A percentile compares a stretch with the other conserved stretches of the same genome.
phyloP scores from a whole-genome alignment of 192 early-diverging fungal species.

The Umbelopsis sp. region DNA sequence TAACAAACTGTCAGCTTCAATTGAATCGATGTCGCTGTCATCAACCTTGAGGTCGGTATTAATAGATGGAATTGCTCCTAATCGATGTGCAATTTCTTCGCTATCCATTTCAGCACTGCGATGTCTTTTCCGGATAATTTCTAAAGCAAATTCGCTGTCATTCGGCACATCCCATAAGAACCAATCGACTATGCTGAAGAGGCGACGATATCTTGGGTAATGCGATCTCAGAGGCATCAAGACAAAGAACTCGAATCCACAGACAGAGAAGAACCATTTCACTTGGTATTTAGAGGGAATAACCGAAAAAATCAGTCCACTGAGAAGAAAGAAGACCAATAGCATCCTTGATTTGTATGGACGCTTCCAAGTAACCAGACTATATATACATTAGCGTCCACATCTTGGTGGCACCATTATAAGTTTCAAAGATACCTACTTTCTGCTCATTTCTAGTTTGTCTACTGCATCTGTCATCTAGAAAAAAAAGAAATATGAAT shows the following conservation, averaged over 20 bases:
- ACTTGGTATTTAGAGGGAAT: slow-evolving; percentile 14
- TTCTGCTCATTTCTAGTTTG: slow-evolving; percentile 27
- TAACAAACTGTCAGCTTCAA: background rate
- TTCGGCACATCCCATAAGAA: slow-evolving; percentile 55
- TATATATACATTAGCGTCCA: background rate
- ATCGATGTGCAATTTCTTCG: background rate
- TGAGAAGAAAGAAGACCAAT: slow-evolving; percentile 15
- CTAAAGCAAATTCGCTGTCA: slow-evolving; percentile 53
- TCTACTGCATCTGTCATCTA: slow-evolving; percentile 33
- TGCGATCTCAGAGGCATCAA: slow-evolving; percentile 43
- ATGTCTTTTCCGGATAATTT: slow-evolving; percentile 35
- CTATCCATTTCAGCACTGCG: background rate
- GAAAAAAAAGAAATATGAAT: background rate
- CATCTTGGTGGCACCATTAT: background rate
- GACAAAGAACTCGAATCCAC: slow-evolving; percentile 53
- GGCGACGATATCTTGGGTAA: slow-evolving; percentile 51
- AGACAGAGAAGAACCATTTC: slow-evolving; percentile 23
- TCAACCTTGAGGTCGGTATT: background rate
- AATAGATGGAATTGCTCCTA: background rate
- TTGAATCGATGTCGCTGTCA: background rate
- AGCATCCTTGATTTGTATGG: slow-evolving; percentile 27
- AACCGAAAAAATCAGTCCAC: background rate
- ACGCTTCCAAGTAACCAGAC: slow-evolving; percentile 37
- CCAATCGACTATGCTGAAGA: slow-evolving; percentile 51
- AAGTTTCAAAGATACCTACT: slow-evolving; percentile 16